Conservation (phyloP, 352 stramenopile genomes). For the Pseudoperonospora humuli region DNA sequence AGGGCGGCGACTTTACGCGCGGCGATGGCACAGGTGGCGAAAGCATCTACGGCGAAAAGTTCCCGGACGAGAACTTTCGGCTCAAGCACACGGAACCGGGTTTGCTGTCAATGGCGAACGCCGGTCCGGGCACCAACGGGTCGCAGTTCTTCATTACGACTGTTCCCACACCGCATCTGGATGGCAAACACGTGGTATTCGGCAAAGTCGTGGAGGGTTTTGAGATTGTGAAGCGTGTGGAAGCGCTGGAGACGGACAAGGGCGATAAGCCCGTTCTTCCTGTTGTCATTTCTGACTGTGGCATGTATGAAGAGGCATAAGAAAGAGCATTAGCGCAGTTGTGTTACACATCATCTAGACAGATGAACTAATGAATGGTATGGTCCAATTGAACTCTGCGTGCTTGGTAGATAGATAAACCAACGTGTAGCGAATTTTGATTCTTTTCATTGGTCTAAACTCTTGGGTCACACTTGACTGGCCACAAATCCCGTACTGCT, state of each 20-base stretch:
- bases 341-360: too few relatives aligned
- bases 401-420: too few relatives aligned
- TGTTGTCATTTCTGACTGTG: constrained; percentile 96
- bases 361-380: too few relatives aligned
- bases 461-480: constrained; percentile 19
- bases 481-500: constrained; percentile 19
- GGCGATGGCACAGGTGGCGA: constrained; percentile 94
- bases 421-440: too few relatives aligned
- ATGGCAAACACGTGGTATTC: constrained; percentile 98
- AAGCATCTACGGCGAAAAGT: constrained; percentile 90
- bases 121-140: constrained; percentile 93
- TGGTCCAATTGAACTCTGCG: too few relatives aligned
- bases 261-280: constrained; percentile 88
- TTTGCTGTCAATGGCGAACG: constrained; percentile 95
- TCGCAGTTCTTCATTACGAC: constrained; percentile 97
- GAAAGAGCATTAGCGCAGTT: not conserved
- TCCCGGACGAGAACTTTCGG: constrained; percentile 97
- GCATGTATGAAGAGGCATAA: constrained; percentile 52
- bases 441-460: constrained; percentile 35
- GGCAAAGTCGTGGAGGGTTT: constrained; percentile 88
- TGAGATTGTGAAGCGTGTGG: constrained; percentile 89
- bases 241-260: constrained; percentile 84
- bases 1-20: constrained; percentile 95
- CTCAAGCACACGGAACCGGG: constrained; percentile 94
- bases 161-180: constrained; percentile 91